These are phyloP conservation scores for Coniochaeta sp. DNA, from an alignment of 2,329 filamentous ascomycete species.

Conservation along the genomic window DNA sequence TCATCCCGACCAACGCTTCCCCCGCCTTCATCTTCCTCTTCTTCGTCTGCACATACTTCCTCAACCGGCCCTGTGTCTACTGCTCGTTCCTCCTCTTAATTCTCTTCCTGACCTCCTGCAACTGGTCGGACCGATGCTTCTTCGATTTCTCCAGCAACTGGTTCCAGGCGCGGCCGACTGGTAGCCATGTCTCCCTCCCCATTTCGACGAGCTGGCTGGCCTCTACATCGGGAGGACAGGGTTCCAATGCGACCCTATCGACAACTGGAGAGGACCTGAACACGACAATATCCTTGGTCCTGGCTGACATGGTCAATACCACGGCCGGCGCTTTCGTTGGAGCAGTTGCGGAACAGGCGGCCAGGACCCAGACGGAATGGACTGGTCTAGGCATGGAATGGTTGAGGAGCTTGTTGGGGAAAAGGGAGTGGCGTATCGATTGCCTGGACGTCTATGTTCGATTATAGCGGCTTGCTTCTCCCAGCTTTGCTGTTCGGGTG, in stretches of 20 bases:
- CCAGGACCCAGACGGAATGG: conserved; percentile 54
- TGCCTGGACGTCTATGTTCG: conserved; percentile 84
- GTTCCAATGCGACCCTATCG: conserved; percentile 16
- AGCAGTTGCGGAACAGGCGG: conserved; percentile 56
- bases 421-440: conserved; percentile 82
- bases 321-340: conserved; percentile 62
- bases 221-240: background rate
- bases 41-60: conserved; percentile 88
- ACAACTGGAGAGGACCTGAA: conserved; percentile 31
- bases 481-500: background rate
- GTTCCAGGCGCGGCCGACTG: conserved; percentile 70
- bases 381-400: conserved; percentile 77
- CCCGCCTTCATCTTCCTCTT: conserved; percentile 82
- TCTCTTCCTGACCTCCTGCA: conserved; percentile 84
- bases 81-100: conserved; percentile 93
- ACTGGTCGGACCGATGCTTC: conserved; percentile 85
- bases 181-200: conserved; percentile 18
- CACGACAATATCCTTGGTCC: conserved; percentile 26
- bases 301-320: conserved; percentile 54
- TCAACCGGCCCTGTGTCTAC: conserved; percentile 95
- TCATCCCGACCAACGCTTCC: conserved; percentile 80
- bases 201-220: conserved; percentile 12
- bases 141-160: conserved; percentile 89
- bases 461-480: conserved; percentile 37
- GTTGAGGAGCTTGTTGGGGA: conserved; percentile 73